Conservation (phyloP, 495 filamentous ascomycete genomes). For the Neurospora tetrasperma region DNA sequence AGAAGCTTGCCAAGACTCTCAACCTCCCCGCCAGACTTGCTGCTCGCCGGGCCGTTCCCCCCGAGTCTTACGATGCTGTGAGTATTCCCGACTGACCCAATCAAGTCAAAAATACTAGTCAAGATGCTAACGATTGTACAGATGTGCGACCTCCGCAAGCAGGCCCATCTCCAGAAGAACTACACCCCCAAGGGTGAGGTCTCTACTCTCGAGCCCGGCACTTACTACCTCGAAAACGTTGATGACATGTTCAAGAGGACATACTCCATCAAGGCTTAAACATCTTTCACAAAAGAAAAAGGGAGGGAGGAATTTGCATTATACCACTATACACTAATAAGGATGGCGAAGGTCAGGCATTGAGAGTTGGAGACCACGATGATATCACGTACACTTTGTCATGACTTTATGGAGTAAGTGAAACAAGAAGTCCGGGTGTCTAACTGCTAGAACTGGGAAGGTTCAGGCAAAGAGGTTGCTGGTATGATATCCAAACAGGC, state of each 20-base stretch:
- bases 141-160: constrained; percentile 91
- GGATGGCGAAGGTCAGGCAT: neutral
- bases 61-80: constrained; percentile 80
- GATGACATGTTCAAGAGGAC: constrained; percentile 93
- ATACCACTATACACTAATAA: constrained; percentile 1
- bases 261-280: constrained; percentile 80
- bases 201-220: constrained; percentile 66
- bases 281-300: neutral
- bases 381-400: neutral
- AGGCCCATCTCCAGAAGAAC: constrained; percentile 87
- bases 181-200: constrained; percentile 67
- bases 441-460: neutral
- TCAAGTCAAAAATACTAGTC: no score
- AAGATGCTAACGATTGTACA: constrained; percentile 24
- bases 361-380: neutral
- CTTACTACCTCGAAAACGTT: constrained; percentile 82
- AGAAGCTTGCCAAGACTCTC: constrained; percentile 64
- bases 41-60: constrained; percentile 53
- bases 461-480: neutral
- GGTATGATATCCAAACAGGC: neutral
- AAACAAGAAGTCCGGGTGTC: neutral
- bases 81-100: constrained; percentile 18
- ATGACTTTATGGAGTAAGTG: constrained; percentile 1
- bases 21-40: constrained; percentile 71
- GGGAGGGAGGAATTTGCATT: neutral